Conservation (phyloP, 2,329 filamentous ascomycete genomes). For the Fusarium sororula region DNA sequence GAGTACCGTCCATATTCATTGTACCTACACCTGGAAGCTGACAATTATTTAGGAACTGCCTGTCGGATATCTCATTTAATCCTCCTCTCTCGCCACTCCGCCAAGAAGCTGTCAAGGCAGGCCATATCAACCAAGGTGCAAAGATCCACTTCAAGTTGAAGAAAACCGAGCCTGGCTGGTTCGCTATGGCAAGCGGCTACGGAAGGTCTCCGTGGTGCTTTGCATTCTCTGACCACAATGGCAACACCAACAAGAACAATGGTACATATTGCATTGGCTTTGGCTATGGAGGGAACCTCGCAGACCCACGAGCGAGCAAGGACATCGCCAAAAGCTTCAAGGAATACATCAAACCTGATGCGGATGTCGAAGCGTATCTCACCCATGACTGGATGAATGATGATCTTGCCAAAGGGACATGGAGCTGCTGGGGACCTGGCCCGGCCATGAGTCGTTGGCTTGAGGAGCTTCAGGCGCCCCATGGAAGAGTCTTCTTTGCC, state of each 20-base stretch:
- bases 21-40: neutral
- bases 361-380: slow-evolving; percentile 23
- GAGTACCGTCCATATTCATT: neutral
- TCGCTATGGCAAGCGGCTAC: slow-evolving; percentile 11
- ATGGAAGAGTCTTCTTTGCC: slow-evolving; percentile 32
- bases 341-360: slow-evolving; percentile 3
- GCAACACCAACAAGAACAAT: neutral
- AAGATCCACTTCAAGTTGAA: slow-evolving; percentile 26
- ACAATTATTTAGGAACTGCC: neutral
- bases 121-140: slow-evolving; percentile 19
- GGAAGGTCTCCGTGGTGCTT: slow-evolving; percentile 15
- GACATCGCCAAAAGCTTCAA: slow-evolving; percentile 12
- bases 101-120: slow-evolving; percentile 6
- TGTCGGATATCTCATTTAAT: neutral
- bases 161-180: slow-evolving; percentile 4
- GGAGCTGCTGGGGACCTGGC: slow-evolving; percentile 32
- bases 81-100: slow-evolving; percentile 5
- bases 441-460: slow-evolving; percentile 6
- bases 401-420: slow-evolving; percentile 11
- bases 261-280: slow-evolving; percentile 35
- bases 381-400: slow-evolving; percentile 37
- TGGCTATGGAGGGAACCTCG: slow-evolving; percentile 9
- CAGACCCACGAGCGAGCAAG: neutral
- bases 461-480: slow-evolving; percentile 13
- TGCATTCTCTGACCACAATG: slow-evolving; percentile 33